Conservation (phyloP, 2,329 filamentous ascomycete genomes). For the Cadophora sp. region DNA sequence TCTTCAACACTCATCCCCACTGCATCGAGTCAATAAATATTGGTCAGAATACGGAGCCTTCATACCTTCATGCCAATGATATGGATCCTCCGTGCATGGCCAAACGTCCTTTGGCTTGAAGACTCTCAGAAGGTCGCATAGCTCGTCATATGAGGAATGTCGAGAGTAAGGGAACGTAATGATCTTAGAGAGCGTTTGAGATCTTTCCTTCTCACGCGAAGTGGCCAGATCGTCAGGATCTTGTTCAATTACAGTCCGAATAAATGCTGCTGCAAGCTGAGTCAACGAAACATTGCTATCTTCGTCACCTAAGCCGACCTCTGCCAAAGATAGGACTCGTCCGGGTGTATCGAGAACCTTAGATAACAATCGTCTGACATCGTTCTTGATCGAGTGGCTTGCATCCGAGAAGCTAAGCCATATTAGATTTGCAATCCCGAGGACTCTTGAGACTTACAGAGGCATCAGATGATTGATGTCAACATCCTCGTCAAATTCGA, state of each 20-base stretch:
- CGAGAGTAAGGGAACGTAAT: constrained; percentile 83
- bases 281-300: constrained; percentile 34
- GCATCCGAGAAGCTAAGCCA: constrained; percentile 34
- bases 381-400: constrained; percentile 45
- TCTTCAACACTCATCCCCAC: constrained; percentile 64
- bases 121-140: constrained; percentile 70
- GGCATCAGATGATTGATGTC: constrained; percentile 59
- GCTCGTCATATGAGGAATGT: constrained; percentile 85
- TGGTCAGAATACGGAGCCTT: background rate
- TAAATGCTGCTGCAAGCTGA: constrained; percentile 37
- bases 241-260: constrained; percentile 29
- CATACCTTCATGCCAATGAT: constrained; percentile 63
- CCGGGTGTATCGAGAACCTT: constrained; percentile 33
- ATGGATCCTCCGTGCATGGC: constrained; percentile 77
- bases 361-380: constrained; percentile 38
- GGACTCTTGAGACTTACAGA: constrained; percentile 49
- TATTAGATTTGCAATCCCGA: constrained; percentile 15
- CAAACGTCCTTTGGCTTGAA: constrained; percentile 80
- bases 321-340: constrained; percentile 37
- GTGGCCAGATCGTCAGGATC: background rate
- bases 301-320: constrained; percentile 31
- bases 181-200: constrained; percentile 30
- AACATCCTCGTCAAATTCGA: constrained; percentile 62
- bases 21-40: constrained; percentile 11
- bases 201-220: background rate